These are phyloP conservation scores for Fusarium sp. DNA, from an alignment of 2,329 filamentous ascomycete genomes.

Conservation along the genomic window DNA sequence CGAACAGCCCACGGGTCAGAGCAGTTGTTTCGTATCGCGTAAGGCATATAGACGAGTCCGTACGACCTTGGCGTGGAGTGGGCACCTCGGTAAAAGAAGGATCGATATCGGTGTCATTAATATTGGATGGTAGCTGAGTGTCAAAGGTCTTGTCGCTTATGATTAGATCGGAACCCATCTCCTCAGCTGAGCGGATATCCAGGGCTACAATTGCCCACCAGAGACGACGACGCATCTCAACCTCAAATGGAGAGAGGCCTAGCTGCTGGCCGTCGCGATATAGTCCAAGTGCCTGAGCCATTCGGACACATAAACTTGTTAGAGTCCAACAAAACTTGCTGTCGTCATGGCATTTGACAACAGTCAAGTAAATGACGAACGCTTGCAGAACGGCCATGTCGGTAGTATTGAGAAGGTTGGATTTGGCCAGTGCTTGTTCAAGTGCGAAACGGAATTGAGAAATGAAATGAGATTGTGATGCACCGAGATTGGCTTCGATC, in stretches of 20 bases:
- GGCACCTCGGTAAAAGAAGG: constrained; percentile 31
- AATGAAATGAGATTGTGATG: constrained; percentile 28
- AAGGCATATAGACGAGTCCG: constrained; percentile 33
- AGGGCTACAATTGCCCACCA: constrained; percentile 37
- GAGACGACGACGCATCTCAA: constrained; percentile 41
- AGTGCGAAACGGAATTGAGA: constrained; percentile 40
- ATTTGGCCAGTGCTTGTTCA: constrained; percentile 37
- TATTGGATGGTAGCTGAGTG: constrained; percentile 37
- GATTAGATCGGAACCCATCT: constrained; percentile 38
- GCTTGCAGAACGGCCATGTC: constrained; percentile 36
- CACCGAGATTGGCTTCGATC: constrained; percentile 34
- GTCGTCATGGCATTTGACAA: constrained; percentile 38
- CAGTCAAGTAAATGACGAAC: constrained; percentile 35
- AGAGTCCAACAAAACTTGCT: constrained; percentile 37
- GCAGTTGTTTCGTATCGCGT: constrained; percentile 33
- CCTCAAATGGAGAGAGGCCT: constrained; percentile 32
- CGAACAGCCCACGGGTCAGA: constrained; percentile 30
- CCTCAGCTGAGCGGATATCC: constrained; percentile 36
- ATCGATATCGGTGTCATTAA: constrained; percentile 38
- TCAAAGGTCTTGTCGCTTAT: constrained; percentile 33
- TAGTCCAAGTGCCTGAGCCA: constrained; percentile 37
- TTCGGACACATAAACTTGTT: constrained; percentile 33
- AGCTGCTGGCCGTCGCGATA: constrained; percentile 37
- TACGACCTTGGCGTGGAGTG: constrained; percentile 32
- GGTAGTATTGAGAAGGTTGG: constrained; percentile 37